A percentile compares a stretch with the other conserved stretches of the same genome.
phyloP scores from a whole-genome alignment of 129 eudicot species.

The Sambucus nigra region DNA sequence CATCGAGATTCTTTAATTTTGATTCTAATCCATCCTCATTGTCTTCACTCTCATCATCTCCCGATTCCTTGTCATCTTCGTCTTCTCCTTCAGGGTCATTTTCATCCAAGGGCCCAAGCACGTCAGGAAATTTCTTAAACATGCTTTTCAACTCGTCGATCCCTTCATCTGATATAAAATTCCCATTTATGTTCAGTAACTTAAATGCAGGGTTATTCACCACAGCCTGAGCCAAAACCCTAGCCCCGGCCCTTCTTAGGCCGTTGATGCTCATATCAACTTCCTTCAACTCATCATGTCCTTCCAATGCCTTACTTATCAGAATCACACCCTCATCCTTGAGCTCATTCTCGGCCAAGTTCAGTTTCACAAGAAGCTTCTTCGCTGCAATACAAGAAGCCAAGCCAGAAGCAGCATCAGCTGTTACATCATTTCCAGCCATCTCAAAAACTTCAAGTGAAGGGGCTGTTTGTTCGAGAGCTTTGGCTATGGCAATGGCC shows the following conservation, averaged over 20 bases:
- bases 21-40: conserved; percentile 30
- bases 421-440: conserved; percentile 72
- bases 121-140: conserved; percentile 42
- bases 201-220: conserved; percentile 40
- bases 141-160: conserved; percentile 45
- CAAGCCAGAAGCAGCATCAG: conserved; percentile 38
- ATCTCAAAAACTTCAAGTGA: conserved; percentile 49
- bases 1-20: conserved; percentile 34
- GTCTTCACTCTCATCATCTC: conserved; percentile 21
- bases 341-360: conserved; percentile 66
- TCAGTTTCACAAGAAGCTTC: conserved; percentile 39
- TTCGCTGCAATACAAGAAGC: conserved; percentile 45
- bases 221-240: conserved; percentile 41
- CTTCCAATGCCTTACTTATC: conserved; percentile 38
- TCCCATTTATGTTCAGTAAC: conserved; percentile 50
- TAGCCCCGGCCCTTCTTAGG: conserved; percentile 44
- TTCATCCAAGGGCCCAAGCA: conserved; percentile 67
- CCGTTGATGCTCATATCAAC: conserved; percentile 52
- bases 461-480: conserved; percentile 41
- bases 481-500: conserved; percentile 39
- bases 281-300: conserved; percentile 34
- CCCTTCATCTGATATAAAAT: conserved; percentile 56
- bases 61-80: conserved; percentile 26
- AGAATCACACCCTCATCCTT: conserved; percentile 52
- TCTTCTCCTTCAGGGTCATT: conserved; percentile 56